phyloP scores from a whole-genome alignment of 305 asterid genomes.

The Nicotiana rustica region DNA sequence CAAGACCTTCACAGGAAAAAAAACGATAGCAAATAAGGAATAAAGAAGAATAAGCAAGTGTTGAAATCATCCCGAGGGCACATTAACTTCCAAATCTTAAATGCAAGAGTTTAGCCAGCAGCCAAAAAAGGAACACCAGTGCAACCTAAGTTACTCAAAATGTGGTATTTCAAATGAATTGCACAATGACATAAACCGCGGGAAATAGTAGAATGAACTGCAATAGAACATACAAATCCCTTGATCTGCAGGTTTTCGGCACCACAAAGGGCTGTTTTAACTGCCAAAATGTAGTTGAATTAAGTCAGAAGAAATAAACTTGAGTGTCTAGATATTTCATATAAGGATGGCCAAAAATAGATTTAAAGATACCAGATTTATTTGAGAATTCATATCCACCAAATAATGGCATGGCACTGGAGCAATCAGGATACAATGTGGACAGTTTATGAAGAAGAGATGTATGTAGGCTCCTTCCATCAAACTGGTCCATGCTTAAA shows the following conservation, averaged over 20 bases:
- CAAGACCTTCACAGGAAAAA: slow-evolving; percentile 50
- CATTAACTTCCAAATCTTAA: slow-evolving; percentile 36
- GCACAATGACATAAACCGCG: slow-evolving; percentile 24
- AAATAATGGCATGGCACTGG: slow-evolving; percentile 64
- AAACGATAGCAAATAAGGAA: slow-evolving; percentile 24
- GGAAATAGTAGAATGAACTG: slow-evolving; percentile 29
- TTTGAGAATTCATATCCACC: slow-evolving; percentile 80
- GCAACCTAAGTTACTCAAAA: slow-evolving; percentile 20
- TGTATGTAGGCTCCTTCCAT: slow-evolving; percentile 57
- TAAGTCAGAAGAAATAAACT: slow-evolving; percentile 39
- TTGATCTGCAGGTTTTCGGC: slow-evolving; percentile 75
- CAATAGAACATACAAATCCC: slow-evolving; percentile 69
- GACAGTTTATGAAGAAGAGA: slow-evolving; percentile 75
- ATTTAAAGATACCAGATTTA: slow-evolving; percentile 60
- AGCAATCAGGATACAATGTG: slow-evolving; percentile 60
- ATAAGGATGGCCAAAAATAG: slow-evolving; percentile 22
- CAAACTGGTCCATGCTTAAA: slow-evolving; percentile 49
- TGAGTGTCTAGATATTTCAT: background rate
- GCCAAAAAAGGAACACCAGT: slow-evolving; percentile 16
- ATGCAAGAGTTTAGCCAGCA: background rate
- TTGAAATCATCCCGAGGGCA: background rate
- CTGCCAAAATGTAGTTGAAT: slow-evolving; percentile 60
- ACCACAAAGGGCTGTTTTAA: slow-evolving; percentile 63
- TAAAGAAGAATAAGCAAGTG: background rate
- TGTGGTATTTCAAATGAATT: background rate